These are phyloP conservation scores for Aspergillus tamarii DNA, from an alignment of 2,329 filamentous ascomycete genomes.

Conservation along the genomic window DNA sequence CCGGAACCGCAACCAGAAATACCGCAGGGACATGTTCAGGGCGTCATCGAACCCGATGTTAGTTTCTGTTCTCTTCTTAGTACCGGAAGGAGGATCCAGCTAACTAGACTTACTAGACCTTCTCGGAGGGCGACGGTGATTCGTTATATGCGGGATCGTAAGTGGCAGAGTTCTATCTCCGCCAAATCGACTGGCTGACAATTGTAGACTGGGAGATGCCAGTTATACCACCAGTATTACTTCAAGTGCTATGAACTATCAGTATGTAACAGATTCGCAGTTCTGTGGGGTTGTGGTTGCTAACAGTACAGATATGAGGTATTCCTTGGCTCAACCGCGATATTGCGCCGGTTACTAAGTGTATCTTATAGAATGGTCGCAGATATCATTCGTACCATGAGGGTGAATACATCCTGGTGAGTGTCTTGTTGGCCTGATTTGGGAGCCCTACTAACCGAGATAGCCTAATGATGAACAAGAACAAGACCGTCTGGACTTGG, in stretches of 20 bases:
- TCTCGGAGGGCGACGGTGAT: background rate
- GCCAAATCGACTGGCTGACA: background rate
- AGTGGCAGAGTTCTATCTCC: background rate
- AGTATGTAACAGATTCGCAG: slow-evolving; percentile 25
- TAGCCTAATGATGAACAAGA: slow-evolving; percentile 41
- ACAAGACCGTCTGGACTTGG: slow-evolving; percentile 39
- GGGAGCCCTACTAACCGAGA: background rate
- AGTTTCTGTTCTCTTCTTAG: background rate
- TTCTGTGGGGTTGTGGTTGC: background rate
- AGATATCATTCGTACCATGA: slow-evolving; percentile 38
- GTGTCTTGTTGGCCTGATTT: background rate
- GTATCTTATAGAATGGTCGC: slow-evolving; percentile 33
- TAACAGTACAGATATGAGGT: slow-evolving; percentile 37
- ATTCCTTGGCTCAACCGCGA: slow-evolving; percentile 3
- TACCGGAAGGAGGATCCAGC: background rate
- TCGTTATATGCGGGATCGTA: slow-evolving; percentile 3
- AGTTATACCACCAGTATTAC: slow-evolving; percentile 14
- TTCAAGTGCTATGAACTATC: slow-evolving; percentile 35
- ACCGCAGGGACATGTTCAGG: background rate
- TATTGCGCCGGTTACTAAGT: background rate
- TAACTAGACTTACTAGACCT: background rate
- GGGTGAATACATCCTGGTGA: slow-evolving; percentile 35
- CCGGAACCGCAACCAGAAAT: background rate
- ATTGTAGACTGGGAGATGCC: slow-evolving; percentile 3
- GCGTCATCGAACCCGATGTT: background rate